phyloP scores from a whole-genome alignment of 108 stramenopile species.

The Discostella stelligeroides region DNA sequence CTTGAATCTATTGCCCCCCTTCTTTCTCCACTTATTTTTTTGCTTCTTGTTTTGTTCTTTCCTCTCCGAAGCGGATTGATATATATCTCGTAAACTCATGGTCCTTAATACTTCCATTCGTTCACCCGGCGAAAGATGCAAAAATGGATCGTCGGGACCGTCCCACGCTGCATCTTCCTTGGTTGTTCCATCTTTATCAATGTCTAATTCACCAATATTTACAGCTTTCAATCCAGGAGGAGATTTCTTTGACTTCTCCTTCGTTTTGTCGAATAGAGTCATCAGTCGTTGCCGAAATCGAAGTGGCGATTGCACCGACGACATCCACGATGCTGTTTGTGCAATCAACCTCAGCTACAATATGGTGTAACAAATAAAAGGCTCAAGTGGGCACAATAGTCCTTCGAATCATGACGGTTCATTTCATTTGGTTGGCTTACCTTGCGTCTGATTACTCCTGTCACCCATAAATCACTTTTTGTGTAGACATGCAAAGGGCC shows the following conservation, averaged over 20 bases:
- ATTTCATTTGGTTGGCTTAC: constrained; percentile 8
- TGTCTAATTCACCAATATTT: constrained; percentile 51
- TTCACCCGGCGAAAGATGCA: constrained; percentile 62
- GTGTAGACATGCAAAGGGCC: constrained; percentile 64
- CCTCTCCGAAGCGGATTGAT: constrained; percentile 42
- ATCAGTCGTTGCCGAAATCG: constrained; percentile 38
- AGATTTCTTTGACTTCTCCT: constrained; percentile 25
- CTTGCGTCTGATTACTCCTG: constrained; percentile 44
- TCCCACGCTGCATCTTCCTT: constrained; percentile 62
- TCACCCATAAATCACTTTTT: constrained; percentile 53
- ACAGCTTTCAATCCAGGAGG: constrained; percentile 34
- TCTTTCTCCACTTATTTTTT: constrained; percentile 38
- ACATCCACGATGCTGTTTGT: constrained; percentile 33
- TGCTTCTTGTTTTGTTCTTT: constrained; percentile 51
- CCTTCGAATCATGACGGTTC: not conserved
- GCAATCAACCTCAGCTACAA: constrained; percentile 37
- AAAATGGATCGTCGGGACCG: constrained; percentile 67
- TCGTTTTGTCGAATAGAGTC: constrained; percentile 7
- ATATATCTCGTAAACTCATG: constrained; percentile 65
- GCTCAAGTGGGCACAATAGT: not conserved
- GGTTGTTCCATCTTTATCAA: constrained; percentile 42
- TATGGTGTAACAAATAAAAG: not conserved
- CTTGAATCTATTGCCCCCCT: constrained; percentile 35
- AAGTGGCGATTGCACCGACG: constrained; percentile 40
- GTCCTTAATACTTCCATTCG: constrained; percentile 55